Evolutionary conservation across 202 grass and related monocot species (phyloP).

Genomic region (Carex sylvatica): DNA sequence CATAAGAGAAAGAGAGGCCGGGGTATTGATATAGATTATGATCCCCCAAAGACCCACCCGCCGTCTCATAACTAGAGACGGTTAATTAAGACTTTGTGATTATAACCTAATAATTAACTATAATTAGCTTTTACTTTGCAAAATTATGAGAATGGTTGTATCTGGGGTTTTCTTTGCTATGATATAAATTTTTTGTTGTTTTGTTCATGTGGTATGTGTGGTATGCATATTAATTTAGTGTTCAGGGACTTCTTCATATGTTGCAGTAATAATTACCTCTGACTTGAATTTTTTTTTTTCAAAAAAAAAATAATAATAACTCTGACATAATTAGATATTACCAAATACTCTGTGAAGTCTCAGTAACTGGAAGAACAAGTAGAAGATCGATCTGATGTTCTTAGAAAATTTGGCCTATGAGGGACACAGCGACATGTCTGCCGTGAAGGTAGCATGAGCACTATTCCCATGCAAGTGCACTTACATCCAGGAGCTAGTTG

Average conservation of each 20-base stretch:
- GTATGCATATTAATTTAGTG: not conserved
- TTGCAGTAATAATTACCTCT: not conserved
- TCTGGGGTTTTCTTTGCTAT: not conserved
- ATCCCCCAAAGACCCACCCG: conserved; percentile 40
- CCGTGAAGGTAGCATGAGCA: not conserved
- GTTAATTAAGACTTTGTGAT: not conserved
- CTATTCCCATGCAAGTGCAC: conserved; percentile 19
- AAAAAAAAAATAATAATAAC: too few relatives aligned
- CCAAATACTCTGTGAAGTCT: not conserved
- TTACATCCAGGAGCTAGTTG: not conserved
- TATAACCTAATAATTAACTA: conserved; percentile 1
- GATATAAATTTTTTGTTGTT: not conserved
- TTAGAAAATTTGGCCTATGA: not conserved
- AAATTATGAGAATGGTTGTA: not conserved
- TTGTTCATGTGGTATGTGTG: not conserved
- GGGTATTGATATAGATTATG: conserved; percentile 32
- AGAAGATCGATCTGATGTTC: not conserved
- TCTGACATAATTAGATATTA: not conserved
- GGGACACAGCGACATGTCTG: conserved; percentile 16
- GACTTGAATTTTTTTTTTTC: not conserved
- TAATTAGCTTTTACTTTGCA: not conserved
- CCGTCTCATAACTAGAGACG: conserved; percentile 44
- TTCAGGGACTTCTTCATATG: not conserved
- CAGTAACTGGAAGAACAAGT: not conserved
- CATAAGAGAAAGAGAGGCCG: conserved; percentile 18